Base-by-base conservation (phyloP, 192 early-diverging fungal species). In the Paraglomus occultum region DNA sequence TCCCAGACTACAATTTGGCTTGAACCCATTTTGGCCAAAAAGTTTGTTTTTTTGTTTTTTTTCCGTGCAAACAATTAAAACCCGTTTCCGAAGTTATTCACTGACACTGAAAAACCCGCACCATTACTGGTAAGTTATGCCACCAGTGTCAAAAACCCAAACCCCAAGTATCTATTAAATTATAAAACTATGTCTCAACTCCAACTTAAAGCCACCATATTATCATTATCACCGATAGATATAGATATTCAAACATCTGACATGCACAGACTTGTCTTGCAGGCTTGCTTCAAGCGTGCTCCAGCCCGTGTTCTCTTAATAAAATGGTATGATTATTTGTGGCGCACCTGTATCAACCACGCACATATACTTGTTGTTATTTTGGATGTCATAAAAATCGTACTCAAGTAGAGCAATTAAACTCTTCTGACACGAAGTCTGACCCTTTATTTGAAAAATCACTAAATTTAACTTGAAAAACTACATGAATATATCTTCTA, bases 261-360 rank as follows among this genome's bases (percentile, higher is more conserved):
- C 4, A 64, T 23, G 46, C 62, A 64, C 44, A 64, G 38, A 18
- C 9, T 66, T 66, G 20, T n/a, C 0, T 1, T 12, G 10, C 17
- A 10, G 23, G 38, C 10, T 42, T 52, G 9, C 17, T 39, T 11
- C 0, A 44, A 52, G 4, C 5, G 9, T 54, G 43, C 39, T 54
- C 65, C 42, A 66, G 12, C 20, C 42, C 42, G 39, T 17, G 23
- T 66, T 20, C 48, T 50, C 43, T 52, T 66, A 66, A 52, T 66
- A 40, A 52, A 42, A 52, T 66, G 47, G 50, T n/a, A 66, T 51
- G 39, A 66, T 66, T 7, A 38, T 42, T 10, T 40, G 12, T 11
- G 64, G 64, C n/a, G 50, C 64, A 51, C 64, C 64, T 53, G 64
- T 66, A 53, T 68, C 42, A 8, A 55, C 6, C 11, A 68, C 66